Percentiles rank a stretch among this genome's conserved stretches.
These are phyloP conservation scores for Hygrophila difformis DNA, from an alignment of 257 asterid species.

Conservation along the genomic window DNA sequence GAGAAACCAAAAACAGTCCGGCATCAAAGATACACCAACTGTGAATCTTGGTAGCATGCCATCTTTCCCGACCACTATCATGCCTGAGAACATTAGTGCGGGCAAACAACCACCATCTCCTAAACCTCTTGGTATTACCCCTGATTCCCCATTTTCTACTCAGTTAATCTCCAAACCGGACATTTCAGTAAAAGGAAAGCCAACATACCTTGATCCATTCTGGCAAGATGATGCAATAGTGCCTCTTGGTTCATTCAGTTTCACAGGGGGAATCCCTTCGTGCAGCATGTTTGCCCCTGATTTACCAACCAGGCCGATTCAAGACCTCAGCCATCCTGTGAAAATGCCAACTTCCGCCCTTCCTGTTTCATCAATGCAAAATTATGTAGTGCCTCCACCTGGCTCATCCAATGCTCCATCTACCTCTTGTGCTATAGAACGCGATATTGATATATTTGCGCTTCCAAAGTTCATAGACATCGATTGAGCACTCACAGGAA, in stretches of 20 bases:
- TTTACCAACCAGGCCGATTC: not conserved
- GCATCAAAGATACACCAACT: conserved; percentile 14
- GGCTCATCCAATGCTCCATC: conserved; percentile 4
- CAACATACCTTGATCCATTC: not conserved
- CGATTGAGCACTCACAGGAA: conserved; percentile 5
- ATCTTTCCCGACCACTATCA: not conserved
- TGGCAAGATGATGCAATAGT: conserved; percentile 2
- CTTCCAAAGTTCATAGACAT: conserved; percentile 13
- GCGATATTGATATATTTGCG: conserved; percentile 13
- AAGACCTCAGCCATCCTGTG: not conserved
- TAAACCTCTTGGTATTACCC: not conserved
- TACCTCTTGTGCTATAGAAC: conserved; percentile 6
- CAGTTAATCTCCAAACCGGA: not conserved
- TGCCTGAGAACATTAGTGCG: not conserved
- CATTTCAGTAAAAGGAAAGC: not conserved
- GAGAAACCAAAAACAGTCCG: conserved; percentile 10
- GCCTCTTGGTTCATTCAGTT: conserved; percentile 1
- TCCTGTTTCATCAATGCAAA: not conserved
- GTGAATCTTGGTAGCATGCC: conserved; percentile 1
- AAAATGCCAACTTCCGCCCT: not conserved
- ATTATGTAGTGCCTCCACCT: not conserved
- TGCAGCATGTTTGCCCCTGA: not conserved
- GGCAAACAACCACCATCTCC: not conserved
- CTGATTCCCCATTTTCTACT: not conserved
- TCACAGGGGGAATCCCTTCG: too few relatives aligned